Percentiles rank a stretch among this genome's conserved stretches.
These are phyloP conservation scores for Periconia sp. DNA, from an alignment of 2,329 filamentous ascomycete genomes.

Conservation along the genomic window DNA sequence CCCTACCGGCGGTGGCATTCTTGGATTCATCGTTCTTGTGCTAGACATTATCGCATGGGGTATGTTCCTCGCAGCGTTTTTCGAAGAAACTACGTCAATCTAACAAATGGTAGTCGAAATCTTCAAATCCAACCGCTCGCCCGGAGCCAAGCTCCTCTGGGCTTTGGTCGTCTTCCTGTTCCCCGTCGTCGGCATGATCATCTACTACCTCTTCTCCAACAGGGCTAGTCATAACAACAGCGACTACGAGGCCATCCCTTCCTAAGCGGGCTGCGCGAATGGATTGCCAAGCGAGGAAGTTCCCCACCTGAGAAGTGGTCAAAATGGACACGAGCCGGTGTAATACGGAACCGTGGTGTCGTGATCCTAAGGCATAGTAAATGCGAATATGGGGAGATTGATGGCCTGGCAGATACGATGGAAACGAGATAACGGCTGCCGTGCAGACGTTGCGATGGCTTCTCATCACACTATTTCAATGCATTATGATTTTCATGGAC, in stretches of 20 bases:
- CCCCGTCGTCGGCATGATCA: conserved; percentile 61
- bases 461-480: background rate
- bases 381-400: background rate
- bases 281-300: background rate
- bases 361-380: background rate
- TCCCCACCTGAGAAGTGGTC: background rate
- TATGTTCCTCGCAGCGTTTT: conserved; percentile 41
- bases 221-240: conserved; percentile 57
- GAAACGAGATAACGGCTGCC: background rate
- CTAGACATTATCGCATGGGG: conserved; percentile 65
- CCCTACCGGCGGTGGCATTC: conserved; percentile 62
- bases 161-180: conserved; percentile 65
- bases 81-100: background rate
- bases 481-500: background rate
- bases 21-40: conserved; percentile 63
- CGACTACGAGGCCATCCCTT: conserved; percentile 57
- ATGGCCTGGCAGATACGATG: too few relatives aligned
- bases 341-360: background rate
- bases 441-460: too few relatives aligned
- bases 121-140: conserved; percentile 63
- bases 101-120: conserved; percentile 58
- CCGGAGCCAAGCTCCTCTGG: conserved; percentile 63
- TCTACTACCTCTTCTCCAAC: conserved; percentile 68
- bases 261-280: conserved; percentile 9
- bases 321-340: background rate